Percentiles rank a stretch among this genome's conserved stretches.
Evolutionary conservation across 192 early-diverging fungal species (phyloP).

Genomic region (Mortierella hygrophila): DNA sequence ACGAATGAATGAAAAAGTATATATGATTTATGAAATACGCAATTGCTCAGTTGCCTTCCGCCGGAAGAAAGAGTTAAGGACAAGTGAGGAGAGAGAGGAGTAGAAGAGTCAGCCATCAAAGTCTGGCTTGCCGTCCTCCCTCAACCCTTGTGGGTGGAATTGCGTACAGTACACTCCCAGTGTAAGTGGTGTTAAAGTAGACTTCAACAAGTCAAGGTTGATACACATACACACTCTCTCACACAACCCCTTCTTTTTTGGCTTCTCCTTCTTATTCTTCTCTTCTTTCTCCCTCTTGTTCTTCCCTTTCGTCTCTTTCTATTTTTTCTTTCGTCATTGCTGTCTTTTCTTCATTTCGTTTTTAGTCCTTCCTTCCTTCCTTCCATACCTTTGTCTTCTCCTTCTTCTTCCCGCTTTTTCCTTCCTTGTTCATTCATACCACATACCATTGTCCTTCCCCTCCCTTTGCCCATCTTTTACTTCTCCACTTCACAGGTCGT

Average conservation of each 20-base stretch:
- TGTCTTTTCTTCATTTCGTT: not conserved
- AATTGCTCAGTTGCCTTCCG: not conserved
- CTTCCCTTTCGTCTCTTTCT: not conserved
- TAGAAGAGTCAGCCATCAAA: no score
- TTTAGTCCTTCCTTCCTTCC: not conserved
- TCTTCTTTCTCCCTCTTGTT: not conserved
- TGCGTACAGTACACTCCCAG: no score
- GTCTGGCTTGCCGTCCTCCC: no score
- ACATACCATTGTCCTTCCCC: not conserved
- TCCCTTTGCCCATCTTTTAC: not conserved
- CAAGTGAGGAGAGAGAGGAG: no score
- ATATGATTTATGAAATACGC: not conserved
- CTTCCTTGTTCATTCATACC: not conserved
- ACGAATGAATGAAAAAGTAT: not conserved
- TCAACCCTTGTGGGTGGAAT: no score
- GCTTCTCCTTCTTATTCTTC: not conserved
- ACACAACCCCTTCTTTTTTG: not conserved
- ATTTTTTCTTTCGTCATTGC: not conserved
- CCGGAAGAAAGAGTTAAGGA: not conserved
- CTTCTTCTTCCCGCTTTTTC: slow-evolving; percentile 3
- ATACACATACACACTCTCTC: not conserved
- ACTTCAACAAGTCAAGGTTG: no score
- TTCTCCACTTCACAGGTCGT: not conserved
- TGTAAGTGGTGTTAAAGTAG: no score
- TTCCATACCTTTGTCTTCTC: not conserved